Evolutionary conservation across 257 asterid species (phyloP), one percentile per base, ranked within the genome.

Genomic region (Coffea eugenioides): DNA sequence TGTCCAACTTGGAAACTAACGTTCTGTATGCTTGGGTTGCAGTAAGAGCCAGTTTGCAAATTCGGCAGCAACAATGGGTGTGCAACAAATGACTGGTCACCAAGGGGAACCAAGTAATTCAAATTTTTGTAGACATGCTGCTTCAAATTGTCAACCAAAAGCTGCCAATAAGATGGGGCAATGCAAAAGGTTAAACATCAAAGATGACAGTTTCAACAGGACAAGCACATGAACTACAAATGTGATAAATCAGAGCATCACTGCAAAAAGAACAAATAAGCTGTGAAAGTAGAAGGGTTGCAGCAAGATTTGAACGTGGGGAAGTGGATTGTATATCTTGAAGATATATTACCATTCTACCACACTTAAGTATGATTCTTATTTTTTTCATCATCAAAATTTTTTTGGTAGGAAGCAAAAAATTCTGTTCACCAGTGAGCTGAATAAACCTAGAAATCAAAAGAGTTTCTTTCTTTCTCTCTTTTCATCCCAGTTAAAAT

Each of bases 101-200:
- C 80, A 79, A 88, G 46, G 21, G 84, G 84, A 83, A 86, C 83
- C 87, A 89, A 85, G n/a, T 82, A 83, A 3, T 49, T 23, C 75
- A 78, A 68, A 82, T 91, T 91, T 75, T 71, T 83, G 77, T 90
- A 93, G 69, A 85, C 95, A 70, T 34, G 70, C 69, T 71, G 87
- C 84, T 89, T 94, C 84, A 86, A 78, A 20, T 80, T 82, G 59
- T 94, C 94, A 77, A 90, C 93, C 86, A 82, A 21, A 41, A 78
- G 75, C 97, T 93, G 89, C 74, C 74, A 84, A 82, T 64, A 70
- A 57, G 74, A 81, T 68, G 59, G 73, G 25, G 41, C 43, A 70
- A 52, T 69, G 51, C 36, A n/a, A 70, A 85, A 67, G 83, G 85
- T 80, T 65, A 71, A 73, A 34, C n/a, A 69, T 52, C 69, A 68